Conservation (phyloP, 2,329 filamentous ascomycete genomes). For the Coniella vitis region DNA sequence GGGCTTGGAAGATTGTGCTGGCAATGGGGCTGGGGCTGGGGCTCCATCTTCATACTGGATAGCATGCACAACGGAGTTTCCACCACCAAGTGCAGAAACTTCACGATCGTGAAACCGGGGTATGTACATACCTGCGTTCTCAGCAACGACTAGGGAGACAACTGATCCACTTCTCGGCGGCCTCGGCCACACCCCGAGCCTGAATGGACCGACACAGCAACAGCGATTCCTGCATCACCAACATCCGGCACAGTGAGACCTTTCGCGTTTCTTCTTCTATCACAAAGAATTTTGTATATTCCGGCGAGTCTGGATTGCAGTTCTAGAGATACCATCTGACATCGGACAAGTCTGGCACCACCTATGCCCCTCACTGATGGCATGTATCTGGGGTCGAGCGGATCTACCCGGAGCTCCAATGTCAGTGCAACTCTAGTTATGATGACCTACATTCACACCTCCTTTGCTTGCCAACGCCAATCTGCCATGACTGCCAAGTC, state of each 20-base stretch:
- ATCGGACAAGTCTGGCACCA: conserved; percentile 11
- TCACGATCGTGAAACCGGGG: conserved; percentile 1
- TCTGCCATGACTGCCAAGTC: not conserved
- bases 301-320: not conserved
- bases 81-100: conserved; percentile 1
- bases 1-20: not conserved
- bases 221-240: conserved; percentile 1
- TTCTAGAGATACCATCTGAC: conserved; percentile 10
- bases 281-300: not conserved
- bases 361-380: conserved; percentile 9
- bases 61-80: too few relatives aligned
- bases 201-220: not conserved
- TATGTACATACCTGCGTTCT: not conserved
- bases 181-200: conserved; percentile 12
- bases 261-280: not conserved
- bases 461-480: not conserved
- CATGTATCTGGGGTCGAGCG: conserved; percentile 9
- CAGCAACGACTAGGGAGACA: not conserved
- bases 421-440: not conserved
- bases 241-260: not conserved
- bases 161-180: not conserved
- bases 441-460: conserved; percentile 5
- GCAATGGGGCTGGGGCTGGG: not conserved
- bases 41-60: too few relatives aligned
- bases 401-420: conserved; percentile 14